Conservation (phyloP, 495 filamentous ascomycete genomes). For the Penicillium alfredii region DNA sequence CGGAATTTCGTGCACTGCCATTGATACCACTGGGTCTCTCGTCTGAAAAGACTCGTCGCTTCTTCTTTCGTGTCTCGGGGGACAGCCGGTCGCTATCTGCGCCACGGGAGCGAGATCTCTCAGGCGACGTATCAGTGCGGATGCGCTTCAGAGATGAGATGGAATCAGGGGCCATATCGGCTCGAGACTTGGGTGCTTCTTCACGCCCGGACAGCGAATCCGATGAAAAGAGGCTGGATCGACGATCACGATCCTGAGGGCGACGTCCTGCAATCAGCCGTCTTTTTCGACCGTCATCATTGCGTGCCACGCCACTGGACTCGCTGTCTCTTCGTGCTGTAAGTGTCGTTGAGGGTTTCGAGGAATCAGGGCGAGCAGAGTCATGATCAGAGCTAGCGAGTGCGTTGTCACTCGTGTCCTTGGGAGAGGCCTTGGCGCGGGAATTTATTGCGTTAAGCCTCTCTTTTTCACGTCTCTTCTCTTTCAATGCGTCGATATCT, state of each 20-base stretch:
- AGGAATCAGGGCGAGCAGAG: conserved; percentile 16
- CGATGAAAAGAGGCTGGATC: conserved; percentile 36
- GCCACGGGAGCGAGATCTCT: conserved; percentile 50
- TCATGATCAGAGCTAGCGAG: conserved; percentile 28
- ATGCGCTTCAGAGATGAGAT: conserved; percentile 51
- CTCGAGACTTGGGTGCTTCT: conserved; percentile 33
- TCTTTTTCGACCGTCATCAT: conserved; percentile 36
- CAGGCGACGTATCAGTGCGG: conserved; percentile 61
- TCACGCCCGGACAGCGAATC: conserved; percentile 40
- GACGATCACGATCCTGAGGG: conserved; percentile 34
- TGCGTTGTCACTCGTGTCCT: conserved; percentile 18
- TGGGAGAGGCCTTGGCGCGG: conserved; percentile 20
- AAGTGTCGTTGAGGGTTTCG: conserved; percentile 20
- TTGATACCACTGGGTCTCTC: conserved; percentile 34
- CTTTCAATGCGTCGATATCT: conserved; percentile 23
- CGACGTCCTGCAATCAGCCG: conserved; percentile 42
- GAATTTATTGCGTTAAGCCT: conserved; percentile 17
- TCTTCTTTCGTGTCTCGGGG: conserved; percentile 42
- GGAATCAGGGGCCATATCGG: conserved; percentile 23
- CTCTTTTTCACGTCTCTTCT: conserved; percentile 35
- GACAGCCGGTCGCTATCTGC: conserved; percentile 35
- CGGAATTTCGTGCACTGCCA: conserved; percentile 27
- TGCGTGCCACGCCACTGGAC: conserved; percentile 21
- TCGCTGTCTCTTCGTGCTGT: conserved; percentile 33
- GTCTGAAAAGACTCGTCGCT: conserved; percentile 42